Evolutionary conservation across 2,329 filamentous ascomycete genomes (phyloP).

Genomic region (Fusarium virguliforme): DNA sequence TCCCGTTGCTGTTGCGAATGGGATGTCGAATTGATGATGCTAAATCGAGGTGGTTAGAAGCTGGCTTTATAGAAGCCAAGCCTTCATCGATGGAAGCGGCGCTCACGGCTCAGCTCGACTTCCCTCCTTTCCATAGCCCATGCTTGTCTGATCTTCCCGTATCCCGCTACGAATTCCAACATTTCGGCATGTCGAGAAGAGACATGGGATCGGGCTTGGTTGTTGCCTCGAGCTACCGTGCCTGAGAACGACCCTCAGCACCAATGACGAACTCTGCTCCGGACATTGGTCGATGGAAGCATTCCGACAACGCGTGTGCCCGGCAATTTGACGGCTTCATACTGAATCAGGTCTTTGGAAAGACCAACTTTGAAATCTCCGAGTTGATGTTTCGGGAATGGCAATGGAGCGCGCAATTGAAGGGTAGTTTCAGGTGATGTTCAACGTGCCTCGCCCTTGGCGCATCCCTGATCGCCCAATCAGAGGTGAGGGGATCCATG

Average conservation of each 20-base stretch:
- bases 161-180: not conserved
- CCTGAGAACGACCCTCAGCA: not conserved
- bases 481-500: not conserved
- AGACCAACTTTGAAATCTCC: not conserved
- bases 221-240: not conserved
- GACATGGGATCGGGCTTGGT: not conserved
- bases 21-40: slow-evolving; percentile 8
- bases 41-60: not conserved
- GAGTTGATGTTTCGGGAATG: slow-evolving; percentile 5
- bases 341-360: not conserved
- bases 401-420: not conserved
- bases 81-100: not conserved
- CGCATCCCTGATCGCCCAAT: not conserved
- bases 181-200: not conserved
- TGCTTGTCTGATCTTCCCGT: not conserved
- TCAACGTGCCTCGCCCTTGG: slow-evolving; percentile 1
- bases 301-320: not conserved
- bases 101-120: not conserved
- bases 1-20: not conserved
- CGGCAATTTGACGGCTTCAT: slow-evolving; percentile 1
- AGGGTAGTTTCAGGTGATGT: not conserved
- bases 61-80: slow-evolving; percentile 10
- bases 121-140: not conserved
- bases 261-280: not conserved
- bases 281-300: not conserved